Evolutionary conservation across 1,284 basidiomycete species (phyloP), one percentile per base, ranked within the genome.

Genomic region (Tremellales sp.): DNA sequence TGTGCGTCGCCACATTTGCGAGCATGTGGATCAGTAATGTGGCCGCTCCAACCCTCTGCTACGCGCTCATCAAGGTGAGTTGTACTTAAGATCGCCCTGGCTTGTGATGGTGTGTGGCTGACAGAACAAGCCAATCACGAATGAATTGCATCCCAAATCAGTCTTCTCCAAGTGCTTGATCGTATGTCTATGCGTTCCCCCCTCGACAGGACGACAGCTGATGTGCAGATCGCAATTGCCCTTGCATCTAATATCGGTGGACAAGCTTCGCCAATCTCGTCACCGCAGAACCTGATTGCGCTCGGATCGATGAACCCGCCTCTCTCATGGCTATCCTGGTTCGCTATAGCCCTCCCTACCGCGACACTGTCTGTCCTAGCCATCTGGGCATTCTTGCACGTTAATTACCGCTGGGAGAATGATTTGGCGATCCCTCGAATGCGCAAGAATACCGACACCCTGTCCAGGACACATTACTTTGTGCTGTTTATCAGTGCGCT

Each of bases 1-100:
- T 98, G 96, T 83, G 80, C 35, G 93, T 98, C 4, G 88, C 93
- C 1, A 97, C 93, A 67, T 98, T 98, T 68, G 92, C 94, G 2
- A 91, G 88, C 70, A 99, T 97, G 96, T 98, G 93, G 96, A 97
- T 98, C 64, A 90, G 87, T 70, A 97, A 99, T 67, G 94, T 98
- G 13, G 94, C 94, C 0, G 94, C 94, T 6, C 96, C 96, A 12
- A 97, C 94, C 1, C 79, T 98, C 12, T 97, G 93, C 77, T 98
- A 97, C 72, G 92, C 92, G n/a, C 79, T 98, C 51, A 93, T 97
- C 70, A 84, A 86, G 65, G 89, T 90, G 70, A 48, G 82, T 77
- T 23, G 7, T 10, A 37, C 21, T 21, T 48, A 35, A 15, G 29
- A 22, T 22, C 27, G 24, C 10, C 29, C 51, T 53, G 37, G 37